A percentile compares a stretch with the other conserved stretches of the same genome.
Evolutionary conservation across 1,284 basidiomycete species (phyloP).

Genomic region (Leccinum insolens): DNA sequence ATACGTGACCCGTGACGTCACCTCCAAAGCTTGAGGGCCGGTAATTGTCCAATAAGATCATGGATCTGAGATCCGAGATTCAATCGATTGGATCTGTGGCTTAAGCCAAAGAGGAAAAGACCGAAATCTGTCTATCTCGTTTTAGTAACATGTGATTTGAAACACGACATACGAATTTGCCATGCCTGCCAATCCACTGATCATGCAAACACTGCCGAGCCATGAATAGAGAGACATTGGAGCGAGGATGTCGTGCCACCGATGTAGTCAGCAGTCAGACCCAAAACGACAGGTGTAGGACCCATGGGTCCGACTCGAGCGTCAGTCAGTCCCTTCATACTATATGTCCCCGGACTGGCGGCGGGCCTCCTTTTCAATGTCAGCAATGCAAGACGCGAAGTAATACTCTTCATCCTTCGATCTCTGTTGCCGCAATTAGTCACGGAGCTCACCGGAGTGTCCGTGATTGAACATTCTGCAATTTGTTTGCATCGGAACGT

Average conservation of each 20-base stretch:
- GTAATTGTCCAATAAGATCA: neutral
- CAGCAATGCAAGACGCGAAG: conserved; percentile 71
- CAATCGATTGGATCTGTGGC: neutral
- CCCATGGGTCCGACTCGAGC: conserved; percentile 88
- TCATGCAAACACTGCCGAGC: conserved; percentile 31
- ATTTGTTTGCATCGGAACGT: conserved; percentile 93
- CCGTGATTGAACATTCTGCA: conserved; percentile 90
- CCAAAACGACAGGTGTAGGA: conserved; percentile 95
- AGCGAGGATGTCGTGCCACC: conserved; percentile 42
- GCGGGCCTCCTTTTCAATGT: conserved; percentile 87
- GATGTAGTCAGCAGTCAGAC: conserved; percentile 90
- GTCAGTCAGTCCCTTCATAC: conserved; percentile 81
- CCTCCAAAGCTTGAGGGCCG: neutral
- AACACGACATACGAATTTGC: no score
- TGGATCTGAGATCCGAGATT: neutral
- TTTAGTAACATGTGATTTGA: no score
- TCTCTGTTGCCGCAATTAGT: conserved; percentile 66
- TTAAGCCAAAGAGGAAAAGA: neutral
- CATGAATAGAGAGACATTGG: conserved; percentile 64
- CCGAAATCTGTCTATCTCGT: neutral
- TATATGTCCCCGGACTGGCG: conserved; percentile 86
- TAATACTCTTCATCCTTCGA: conserved; percentile 69
- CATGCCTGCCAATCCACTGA: no score
- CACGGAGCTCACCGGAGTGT: conserved; percentile 69
- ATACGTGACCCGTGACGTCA: neutral